Base-by-base conservation (phyloP, 2,329 filamentous ascomycete species). In the Myriosclerotinia duriaeana region DNA sequence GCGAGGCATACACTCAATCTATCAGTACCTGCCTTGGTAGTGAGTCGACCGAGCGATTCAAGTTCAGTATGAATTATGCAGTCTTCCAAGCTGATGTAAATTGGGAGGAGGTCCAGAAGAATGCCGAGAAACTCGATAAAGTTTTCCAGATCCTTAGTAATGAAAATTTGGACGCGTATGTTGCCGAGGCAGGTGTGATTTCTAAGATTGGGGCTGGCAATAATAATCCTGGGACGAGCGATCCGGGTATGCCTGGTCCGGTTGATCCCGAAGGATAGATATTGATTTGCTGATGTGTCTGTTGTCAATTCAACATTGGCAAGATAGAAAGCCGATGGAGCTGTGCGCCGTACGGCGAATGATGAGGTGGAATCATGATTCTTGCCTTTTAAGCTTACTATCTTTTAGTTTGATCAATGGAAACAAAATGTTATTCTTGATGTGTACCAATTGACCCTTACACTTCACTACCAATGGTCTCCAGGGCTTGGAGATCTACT, bases 1-100 rank as follows among this genome's bases (percentile, higher is more conserved):
- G 36, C 34, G 34, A 55, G 20, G 34, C 53, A 7, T 55, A 55
- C 17, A 14, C 20, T 12, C 20, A 55, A 22, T 17, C 53, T 20
- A 22, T 40, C 34, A 55, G 38, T 36, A 55, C 53, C 20, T 55
- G 53, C 53, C 22, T n/a, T 17, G n/a, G n/a, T 5, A 40, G 6
- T 36, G 34, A 55, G 40, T 6, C 53, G 14, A 55, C 53, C 8
- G 53, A 55, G 36, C 11, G 34, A 22, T 55, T 38, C 53, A 55
- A 14, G 7, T 40, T 55, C 22, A 38, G 2, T 38, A 55, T 55
- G 53, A 40, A 55, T 34, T 55, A 55, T 40, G 53, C 38, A 2
- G n/a, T 55, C 3, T 36, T 55, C 12, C n/a, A 55, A 40, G 53
- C 53, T 4, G 53, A 55, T 40, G 40, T 55, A 9, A 55, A 55